Conservation (phyloP, 2,329 filamentous ascomycete genomes). For the Colletotrichum sp. region DNA sequence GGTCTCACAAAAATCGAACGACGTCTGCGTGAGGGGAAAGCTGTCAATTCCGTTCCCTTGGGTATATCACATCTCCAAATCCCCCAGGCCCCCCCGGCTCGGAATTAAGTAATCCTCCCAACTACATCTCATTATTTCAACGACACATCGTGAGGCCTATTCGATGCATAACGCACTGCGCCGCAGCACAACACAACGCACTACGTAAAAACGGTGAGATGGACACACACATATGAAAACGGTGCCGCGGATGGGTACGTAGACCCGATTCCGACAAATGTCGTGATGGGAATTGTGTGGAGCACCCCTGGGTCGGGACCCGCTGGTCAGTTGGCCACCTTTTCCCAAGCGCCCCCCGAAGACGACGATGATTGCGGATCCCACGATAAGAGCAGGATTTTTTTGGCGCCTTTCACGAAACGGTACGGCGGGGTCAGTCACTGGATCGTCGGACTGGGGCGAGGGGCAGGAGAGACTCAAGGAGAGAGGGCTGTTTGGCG, state of each 20-base stretch:
- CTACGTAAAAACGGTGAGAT: not conserved
- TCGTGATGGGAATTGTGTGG: not conserved
- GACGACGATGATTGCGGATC: not conserved
- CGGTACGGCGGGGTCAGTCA: not conserved
- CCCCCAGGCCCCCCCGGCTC: not conserved
- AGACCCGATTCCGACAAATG: not conserved
- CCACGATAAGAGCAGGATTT: conserved; percentile 5
- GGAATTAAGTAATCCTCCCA: conserved; percentile 14
- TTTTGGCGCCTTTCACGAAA: not conserved
- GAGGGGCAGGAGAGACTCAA: not conserved
- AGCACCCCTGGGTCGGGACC: not conserved
- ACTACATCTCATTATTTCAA: conserved; percentile 13
- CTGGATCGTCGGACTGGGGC: not conserved
- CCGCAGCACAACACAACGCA: not conserved
- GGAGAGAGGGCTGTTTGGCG: not conserved
- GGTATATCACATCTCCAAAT: not conserved
- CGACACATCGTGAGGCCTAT: not conserved
- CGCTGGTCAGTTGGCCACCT: not conserved
- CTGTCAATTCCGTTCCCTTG: not conserved
- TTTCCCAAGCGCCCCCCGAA: not conserved
- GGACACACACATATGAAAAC: not conserved
- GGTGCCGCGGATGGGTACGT: not conserved
- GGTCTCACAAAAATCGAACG: conserved; percentile 14
- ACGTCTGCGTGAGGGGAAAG: conserved; percentile 20
- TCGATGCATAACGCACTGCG: not conserved